Percentiles rank a stretch among this genome's conserved stretches.
These are phyloP conservation scores for Sequoia sempervirens DNA, from an alignment of 75 land plant genomes.

Conservation along the genomic window DNA sequence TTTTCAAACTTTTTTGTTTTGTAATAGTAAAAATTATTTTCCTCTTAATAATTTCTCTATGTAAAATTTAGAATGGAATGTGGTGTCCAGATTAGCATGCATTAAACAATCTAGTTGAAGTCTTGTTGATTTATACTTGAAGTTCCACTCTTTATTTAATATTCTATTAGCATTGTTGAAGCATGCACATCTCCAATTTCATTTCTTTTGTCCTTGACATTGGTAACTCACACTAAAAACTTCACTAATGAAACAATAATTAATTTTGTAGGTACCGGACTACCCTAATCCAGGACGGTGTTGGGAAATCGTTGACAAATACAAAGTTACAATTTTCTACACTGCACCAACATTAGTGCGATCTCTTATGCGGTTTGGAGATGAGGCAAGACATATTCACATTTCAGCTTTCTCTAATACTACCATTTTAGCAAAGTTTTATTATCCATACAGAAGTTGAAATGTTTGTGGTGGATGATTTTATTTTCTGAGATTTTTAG, in stretches of 20 bases:
- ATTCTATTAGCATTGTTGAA: neutral
- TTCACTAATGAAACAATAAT: neutral
- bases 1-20: neutral
- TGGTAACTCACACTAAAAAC: neutral
- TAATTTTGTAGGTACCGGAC: conserved; percentile 66
- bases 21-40: neutral
- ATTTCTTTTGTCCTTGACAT: neutral
- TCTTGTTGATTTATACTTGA: neutral
- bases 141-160: neutral
- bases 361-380: conserved; percentile 86
- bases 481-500: neutral
- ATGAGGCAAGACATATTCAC: conserved; percentile 44
- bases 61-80: neutral
- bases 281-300: conserved; percentile 93
- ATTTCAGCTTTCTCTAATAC: neutral
- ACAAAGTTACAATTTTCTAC: conserved; percentile 85
- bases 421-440: neutral
- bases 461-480: neutral
- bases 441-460: neutral
- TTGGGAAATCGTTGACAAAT: conserved; percentile 98
- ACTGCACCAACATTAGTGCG: conserved; percentile 94
- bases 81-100: neutral
- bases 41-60: neutral
- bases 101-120: neutral
- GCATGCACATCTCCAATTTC: neutral